Base-by-base conservation (phyloP, 495 filamentous ascomycete species). In the Penicillium atrosanguineum region DNA sequence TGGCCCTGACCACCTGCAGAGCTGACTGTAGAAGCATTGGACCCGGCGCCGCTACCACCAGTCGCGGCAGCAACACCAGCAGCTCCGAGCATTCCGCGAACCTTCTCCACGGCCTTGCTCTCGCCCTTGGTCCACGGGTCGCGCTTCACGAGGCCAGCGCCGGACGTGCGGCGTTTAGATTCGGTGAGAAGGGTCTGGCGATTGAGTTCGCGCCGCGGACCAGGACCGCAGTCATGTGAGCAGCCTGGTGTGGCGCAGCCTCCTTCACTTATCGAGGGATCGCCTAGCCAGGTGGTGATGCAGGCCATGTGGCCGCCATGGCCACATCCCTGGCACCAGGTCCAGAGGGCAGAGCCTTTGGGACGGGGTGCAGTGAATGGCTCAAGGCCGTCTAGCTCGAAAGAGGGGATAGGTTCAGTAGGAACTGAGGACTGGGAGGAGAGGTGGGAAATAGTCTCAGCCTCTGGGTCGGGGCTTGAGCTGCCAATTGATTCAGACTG, bases 251-350 rank as follows among this genome's bases (percentile, higher is more conserved):
- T 79, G 15, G 88, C 85, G 62, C 88, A 92, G 44, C 77, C 85
- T n/a, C 88, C 87, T 52, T 85, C 86, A 51, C 78, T 84, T 20
- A 77, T 75, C 15, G 75, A 71, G 16, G 68, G 52, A 37, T 79
- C 79, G 41, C 67, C 66, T 46, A 87, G 83, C 88, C 88, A 92
- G 4, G 74, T 79, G 43, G 76, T 74, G 44, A 91, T 76, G 57
- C 88, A 92, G 20, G 78, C 79, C 1, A 81, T 67, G 66, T 92
- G 88, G 6, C 87, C 88, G 42, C 87, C 87, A 56, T 92, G 88
- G 18, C 83, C 84, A 53, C 88, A 92, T 38, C 83, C 80, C 50
- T 87, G 83, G 55, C 88, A 92, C 74, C 82, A 86, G 61, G 78
- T 82, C 87, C 87, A 91, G 9, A 81, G 62, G 18, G 63, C 60